These are phyloP conservation scores for Stereum hirsutum DNA, from an alignment of 1,284 basidiomycete species.

Conservation along the genomic window DNA sequence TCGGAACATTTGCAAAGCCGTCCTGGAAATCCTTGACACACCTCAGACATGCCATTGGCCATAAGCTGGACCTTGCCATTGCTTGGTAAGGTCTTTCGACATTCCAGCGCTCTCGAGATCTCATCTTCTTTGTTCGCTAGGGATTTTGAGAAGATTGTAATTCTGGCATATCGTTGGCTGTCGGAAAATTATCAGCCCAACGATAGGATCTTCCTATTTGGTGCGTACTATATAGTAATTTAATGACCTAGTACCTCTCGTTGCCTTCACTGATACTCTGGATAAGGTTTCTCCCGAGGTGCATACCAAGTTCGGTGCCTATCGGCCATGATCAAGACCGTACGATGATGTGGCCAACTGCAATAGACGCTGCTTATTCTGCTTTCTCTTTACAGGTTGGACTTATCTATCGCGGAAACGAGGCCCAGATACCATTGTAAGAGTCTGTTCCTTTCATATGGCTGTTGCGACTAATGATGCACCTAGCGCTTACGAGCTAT, in stretches of 20 bases:
- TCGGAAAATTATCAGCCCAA: constrained; percentile 25
- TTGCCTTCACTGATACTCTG: too few species aligned
- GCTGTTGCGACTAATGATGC: neutral
- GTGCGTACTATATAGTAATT: constrained; percentile 14
- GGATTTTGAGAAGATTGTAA: constrained; percentile 19
- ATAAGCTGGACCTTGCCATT: constrained; percentile 17
- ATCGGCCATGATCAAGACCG: constrained; percentile 32
- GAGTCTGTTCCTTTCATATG: constrained; percentile 7
- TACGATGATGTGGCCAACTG: constrained; percentile 6
- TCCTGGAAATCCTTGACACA: constrained; percentile 16
- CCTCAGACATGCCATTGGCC: constrained; percentile 11
- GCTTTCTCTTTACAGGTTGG: constrained; percentile 18
- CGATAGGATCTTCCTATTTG: constrained; percentile 33
- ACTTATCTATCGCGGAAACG: constrained; percentile 21
- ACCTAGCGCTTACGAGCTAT: constrained; percentile 29
- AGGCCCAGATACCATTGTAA: constrained; percentile 28
- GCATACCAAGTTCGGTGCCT: constrained; percentile 34
- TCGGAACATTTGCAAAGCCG: constrained; percentile 22
- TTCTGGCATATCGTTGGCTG: constrained; percentile 30
- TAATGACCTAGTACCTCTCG: neutral
- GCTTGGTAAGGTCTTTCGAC: constrained; percentile 15
- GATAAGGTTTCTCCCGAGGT: constrained; percentile 36
- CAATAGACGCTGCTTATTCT: constrained; percentile 3
- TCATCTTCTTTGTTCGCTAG: neutral
- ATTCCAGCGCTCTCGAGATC: neutral